Evolutionary conservation across 1,284 basidiomycete species (phyloP).

Genomic region (Cryptococcus sp.): DNA sequence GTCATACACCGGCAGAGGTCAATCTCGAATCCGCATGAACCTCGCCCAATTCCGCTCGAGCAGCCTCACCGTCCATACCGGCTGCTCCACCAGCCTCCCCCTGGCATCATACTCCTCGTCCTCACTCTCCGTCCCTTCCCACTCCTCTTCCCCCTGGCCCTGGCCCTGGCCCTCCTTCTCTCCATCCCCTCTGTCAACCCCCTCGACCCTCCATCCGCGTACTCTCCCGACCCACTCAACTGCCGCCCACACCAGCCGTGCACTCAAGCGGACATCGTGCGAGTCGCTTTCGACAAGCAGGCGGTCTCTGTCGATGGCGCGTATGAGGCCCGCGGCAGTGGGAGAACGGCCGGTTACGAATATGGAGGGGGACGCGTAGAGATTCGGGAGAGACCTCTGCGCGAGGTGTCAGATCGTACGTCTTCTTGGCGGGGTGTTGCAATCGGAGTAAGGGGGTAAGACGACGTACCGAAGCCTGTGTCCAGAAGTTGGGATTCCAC

Average conservation of each 20-base stretch:
- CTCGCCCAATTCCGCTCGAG: slow-evolving; percentile 50
- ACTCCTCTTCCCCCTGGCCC: slow-evolving; percentile 1
- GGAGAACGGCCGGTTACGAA: slow-evolving; percentile 48
- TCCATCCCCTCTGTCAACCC: slow-evolving; percentile 15
- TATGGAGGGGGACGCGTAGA: slow-evolving; percentile 52
- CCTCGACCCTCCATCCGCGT: slow-evolving; percentile 44
- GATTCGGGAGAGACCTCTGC: slow-evolving; percentile 41
- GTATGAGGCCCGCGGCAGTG: slow-evolving; percentile 40
- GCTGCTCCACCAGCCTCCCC: slow-evolving; percentile 8
- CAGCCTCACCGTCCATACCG: slow-evolving; percentile 34
- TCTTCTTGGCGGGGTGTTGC: background rate
- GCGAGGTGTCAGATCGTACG: background rate
- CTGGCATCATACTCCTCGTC: slow-evolving; percentile 17
- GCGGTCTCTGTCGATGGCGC: slow-evolving; percentile 37
- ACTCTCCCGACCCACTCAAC: slow-evolving; percentile 39
- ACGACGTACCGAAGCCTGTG: slow-evolving; percentile 30
- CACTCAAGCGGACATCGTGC: slow-evolving; percentile 35
- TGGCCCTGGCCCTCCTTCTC: slow-evolving; percentile 20
- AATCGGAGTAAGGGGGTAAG: background rate
- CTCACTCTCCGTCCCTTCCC: slow-evolving; percentile 20
- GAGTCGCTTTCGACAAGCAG: slow-evolving; percentile 52
- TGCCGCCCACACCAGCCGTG: slow-evolving; percentile 42
- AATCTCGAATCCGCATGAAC: slow-evolving; percentile 35
- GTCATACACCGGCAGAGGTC: no score
- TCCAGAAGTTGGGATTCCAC: slow-evolving; percentile 39